A percentile compares a stretch with the other conserved stretches of the same genome.
Evolutionary conservation across 164 flowering plant species (phyloP).

Genomic region (grape (Vitis vinifera)): ASM3070453v1 NC_081808.1:4775501-4776000

Average conservation of each 20-base stretch:
- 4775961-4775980: conserved; percentile 35
- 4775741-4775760: conserved; percentile 41
- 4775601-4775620: conserved; percentile 52
- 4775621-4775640: conserved; percentile 55
- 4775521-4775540: conserved; percentile 46
- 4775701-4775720: conserved; percentile 67
- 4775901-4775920: conserved; percentile 57
- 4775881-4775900: conserved; percentile 56
- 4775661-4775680: conserved; percentile 29
- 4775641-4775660: conserved; percentile 35
- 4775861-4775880: conserved; percentile 42
- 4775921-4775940: conserved; percentile 37
- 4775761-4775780: conserved; percentile 58
- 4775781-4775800: conserved; percentile 54
- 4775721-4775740: conserved; percentile 41
- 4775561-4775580: conserved; percentile 53
- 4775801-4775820: conserved; percentile 54
- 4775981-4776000: conserved; percentile 64
- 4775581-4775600: conserved; percentile 50
- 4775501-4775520: conserved; percentile 30
- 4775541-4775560: conserved; percentile 43
- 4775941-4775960: conserved; percentile 32
- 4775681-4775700: conserved; percentile 51
- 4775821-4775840: conserved; percentile 51
- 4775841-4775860: conserved; percentile 37